Conservation (phyloP, 495 filamentous ascomycete species). For the Echria macrotheca region DNA sequence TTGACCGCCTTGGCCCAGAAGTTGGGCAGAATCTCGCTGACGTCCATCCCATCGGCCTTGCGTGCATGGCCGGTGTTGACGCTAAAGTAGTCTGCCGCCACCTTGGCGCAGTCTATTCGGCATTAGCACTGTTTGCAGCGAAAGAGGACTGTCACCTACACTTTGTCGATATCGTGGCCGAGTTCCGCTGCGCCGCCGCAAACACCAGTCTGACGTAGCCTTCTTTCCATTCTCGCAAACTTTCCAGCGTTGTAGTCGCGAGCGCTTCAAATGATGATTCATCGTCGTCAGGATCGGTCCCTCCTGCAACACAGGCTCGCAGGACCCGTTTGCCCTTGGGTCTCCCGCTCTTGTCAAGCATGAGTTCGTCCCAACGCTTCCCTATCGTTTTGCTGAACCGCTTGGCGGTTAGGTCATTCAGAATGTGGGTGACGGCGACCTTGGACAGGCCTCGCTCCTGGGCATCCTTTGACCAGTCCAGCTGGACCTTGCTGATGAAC, state of each 20-base stretch:
- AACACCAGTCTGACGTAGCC: constrained; percentile 18
- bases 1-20: constrained; percentile 23
- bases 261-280: constrained; percentile 17
- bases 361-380: constrained; percentile 16
- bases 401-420: constrained; percentile 19
- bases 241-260: constrained; percentile 13
- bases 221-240: constrained; percentile 17
- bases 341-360: background rate
- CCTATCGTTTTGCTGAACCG: constrained; percentile 21
- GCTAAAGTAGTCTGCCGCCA: constrained; percentile 21
- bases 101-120: constrained; percentile 20
- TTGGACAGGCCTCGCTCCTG: constrained; percentile 20
- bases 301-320: constrained; percentile 19
- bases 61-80: constrained; percentile 27
- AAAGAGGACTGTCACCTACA: too few relatives aligned
- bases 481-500: constrained; percentile 19
- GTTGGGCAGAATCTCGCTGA: constrained; percentile 28
- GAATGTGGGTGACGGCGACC: constrained; percentile 23
- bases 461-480: constrained; percentile 21
- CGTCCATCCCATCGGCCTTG: constrained; percentile 24
- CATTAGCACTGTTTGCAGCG: too few relatives aligned
- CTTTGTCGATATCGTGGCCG: constrained; percentile 16
- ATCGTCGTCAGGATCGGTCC: constrained; percentile 12
- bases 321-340: constrained; percentile 3
- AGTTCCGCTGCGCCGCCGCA: constrained; percentile 24